These are phyloP conservation scores for Neonectria neomacrospora DNA, from an alignment of 2,329 filamentous ascomycete genomes.

Conservation along the genomic window DNA sequence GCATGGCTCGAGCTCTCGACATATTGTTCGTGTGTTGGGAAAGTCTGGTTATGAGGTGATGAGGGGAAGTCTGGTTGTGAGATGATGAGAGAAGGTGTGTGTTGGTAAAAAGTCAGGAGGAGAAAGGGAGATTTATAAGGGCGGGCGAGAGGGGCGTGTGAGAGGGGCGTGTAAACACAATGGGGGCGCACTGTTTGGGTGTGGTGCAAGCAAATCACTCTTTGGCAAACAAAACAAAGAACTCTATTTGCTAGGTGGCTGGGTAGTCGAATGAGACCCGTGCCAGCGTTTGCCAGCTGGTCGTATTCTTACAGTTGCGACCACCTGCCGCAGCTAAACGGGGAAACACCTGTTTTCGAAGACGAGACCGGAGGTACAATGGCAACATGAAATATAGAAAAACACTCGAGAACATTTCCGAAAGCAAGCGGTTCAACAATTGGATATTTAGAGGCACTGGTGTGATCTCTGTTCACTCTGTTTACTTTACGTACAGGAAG, in stretches of 20 bases:
- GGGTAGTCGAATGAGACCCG: background rate
- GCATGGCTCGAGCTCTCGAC: slow-evolving; percentile 30
- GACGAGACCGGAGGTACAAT: background rate
- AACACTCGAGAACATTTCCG: background rate
- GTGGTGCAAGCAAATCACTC: background rate
- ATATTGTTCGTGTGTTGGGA: no score
- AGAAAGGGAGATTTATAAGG: background rate
- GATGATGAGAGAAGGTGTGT: background rate
- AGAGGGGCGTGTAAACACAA: background rate
- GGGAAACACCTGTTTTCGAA: background rate
- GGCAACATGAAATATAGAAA: background rate
- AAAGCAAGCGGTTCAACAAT: background rate
- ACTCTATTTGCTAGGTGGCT: background rate
- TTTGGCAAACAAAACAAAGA: background rate
- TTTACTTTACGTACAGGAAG: background rate
- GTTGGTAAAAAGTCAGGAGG: background rate
- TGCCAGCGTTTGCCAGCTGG: background rate
- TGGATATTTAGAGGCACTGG: background rate
- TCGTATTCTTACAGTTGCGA: background rate
- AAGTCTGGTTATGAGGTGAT: no score
- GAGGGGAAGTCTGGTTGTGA: no score
- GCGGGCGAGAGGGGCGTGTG: background rate
- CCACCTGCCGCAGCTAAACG: background rate
- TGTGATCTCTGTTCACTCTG: no score
- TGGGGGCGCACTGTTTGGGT: background rate